Percentiles rank a stretch among this genome's conserved stretches.
Conservation (phyloP, 305 asterid species). For the Striga hermonthica region DNA sequence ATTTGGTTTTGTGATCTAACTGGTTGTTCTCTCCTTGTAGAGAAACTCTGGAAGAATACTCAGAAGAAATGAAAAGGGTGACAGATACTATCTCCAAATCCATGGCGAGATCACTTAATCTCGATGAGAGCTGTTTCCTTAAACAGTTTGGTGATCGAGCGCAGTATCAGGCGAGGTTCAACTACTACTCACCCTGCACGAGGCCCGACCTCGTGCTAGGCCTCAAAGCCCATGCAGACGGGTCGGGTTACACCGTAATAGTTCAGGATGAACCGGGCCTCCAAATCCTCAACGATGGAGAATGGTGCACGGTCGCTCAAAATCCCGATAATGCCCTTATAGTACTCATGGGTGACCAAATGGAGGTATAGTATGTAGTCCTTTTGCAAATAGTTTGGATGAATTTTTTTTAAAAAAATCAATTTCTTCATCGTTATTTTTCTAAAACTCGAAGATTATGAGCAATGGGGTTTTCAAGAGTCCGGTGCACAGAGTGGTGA, state of each 20-base stretch:
- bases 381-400: not conserved
- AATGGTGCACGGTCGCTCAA: conserved; percentile 44
- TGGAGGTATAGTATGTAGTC: conserved; percentile 36
- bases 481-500: conserved; percentile 50
- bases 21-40: too few species aligned
- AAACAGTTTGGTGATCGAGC: conserved; percentile 46
- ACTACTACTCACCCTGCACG: conserved; percentile 48
- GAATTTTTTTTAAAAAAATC: too few species aligned
- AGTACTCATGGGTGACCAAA: conserved; percentile 54
- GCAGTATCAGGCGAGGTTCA: conserved; percentile 37
- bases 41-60: conserved; percentile 35
- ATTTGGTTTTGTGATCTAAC: not conserved
- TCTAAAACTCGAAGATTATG: conserved; percentile 37
- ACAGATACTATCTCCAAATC: conserved; percentile 41
- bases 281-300: conserved; percentile 42
- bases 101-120: conserved; percentile 48
- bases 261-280: conserved; percentile 49
- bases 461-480: conserved; percentile 54
- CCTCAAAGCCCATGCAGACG: conserved; percentile 55
- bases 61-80: conserved; percentile 36
- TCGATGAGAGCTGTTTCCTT: conserved; percentile 44
- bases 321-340: conserved; percentile 35
- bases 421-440: too few species aligned
- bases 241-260: conserved; percentile 43
- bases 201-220: conserved; percentile 52